Base-by-base conservation (phyloP, 306 rosid species). In the Medicago ruthenica region DNA sequence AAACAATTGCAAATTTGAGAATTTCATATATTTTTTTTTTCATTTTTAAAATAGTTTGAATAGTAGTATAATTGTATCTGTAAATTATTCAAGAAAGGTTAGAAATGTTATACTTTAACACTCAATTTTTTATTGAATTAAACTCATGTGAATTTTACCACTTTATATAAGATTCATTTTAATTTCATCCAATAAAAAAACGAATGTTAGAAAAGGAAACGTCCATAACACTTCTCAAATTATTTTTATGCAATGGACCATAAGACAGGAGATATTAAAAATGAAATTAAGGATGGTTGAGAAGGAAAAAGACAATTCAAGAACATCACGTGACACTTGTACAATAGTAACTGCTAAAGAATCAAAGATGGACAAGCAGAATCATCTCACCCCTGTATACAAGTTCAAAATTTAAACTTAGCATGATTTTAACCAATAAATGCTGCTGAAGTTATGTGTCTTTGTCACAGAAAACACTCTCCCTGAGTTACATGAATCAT, bases 251-350 rank as follows among this genome's bases (percentile, higher is more conserved):
- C 12, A 18, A 2, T 8, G 11, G 8, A 17, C 18, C 34, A 57
- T 57, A 11, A 20, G 27, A 58, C n/a, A 58, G 27, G 22, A 54
- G 21, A 54, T 57, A 21, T 21, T 57, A 57, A 42, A 21, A 75
- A 62, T 1, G 27, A 44, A 1, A 76, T 1, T 64, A 66, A 53
- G 24, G 5, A 60, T 17, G 57, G 70, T 47, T 54, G 60, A 12
- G 73, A 27, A 57, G 51, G 60, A 61, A 69, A 69, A 34, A 41
- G 77, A 79, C 81, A 75, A 82, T 24, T 71, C 24, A 78, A 71
- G 82, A 68, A 51, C 44, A 62, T 81, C 90, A 86, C 86, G 88
- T 85, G 92, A 85, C 67, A 67, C 6, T 2, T 17, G 6, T 16
- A 41, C 0, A 11, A 11, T 7, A 37, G 4, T 57, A 20, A 20